Conservation (phyloP, 495 filamentous ascomycete genomes). For the Rhypophila decipiens region DNA sequence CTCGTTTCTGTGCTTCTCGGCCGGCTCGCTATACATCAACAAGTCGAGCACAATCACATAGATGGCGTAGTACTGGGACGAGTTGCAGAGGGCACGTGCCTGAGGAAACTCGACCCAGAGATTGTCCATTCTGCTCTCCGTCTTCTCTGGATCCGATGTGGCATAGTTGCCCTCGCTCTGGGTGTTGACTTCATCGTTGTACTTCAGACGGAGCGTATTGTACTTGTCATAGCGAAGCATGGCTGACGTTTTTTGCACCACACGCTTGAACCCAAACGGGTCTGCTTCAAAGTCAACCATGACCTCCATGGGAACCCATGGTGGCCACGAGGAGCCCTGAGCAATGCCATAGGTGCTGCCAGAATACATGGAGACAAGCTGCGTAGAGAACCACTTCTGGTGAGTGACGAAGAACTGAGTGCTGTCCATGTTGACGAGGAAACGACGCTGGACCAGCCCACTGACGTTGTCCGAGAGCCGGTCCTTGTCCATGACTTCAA, state of each 20-base stretch:
- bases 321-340: conserved; percentile 82
- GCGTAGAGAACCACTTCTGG: conserved; percentile 72
- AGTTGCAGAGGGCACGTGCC: conserved; percentile 88
- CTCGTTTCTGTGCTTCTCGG: conserved; percentile 92
- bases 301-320: conserved; percentile 95
- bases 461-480: conserved; percentile 87
- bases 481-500: conserved; percentile 96
- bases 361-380: conserved; percentile 85
- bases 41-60: conserved; percentile 96
- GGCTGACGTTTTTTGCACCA: conserved; percentile 91
- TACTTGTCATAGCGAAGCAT: conserved; percentile 94
- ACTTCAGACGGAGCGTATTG: conserved; percentile 94
- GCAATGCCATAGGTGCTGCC: conserved; percentile 88
- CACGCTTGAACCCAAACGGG: conserved; percentile 91
- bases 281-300: conserved; percentile 93
- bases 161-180: conserved; percentile 36
- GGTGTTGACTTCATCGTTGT: conserved; percentile 85
- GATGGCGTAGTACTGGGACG: conserved; percentile 90
- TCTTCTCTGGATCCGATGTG: conserved; percentile 42
- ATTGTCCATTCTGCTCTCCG: conserved; percentile 82
- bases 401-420: conserved; percentile 97
- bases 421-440: conserved; percentile 90
- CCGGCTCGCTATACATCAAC: conserved; percentile 86
- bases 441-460: conserved; percentile 88
- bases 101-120: conserved; percentile 95